These are phyloP conservation scores for Leccinum fuscescens DNA, from an alignment of 1,284 basidiomycete genomes.

Conservation along the genomic window DNA sequence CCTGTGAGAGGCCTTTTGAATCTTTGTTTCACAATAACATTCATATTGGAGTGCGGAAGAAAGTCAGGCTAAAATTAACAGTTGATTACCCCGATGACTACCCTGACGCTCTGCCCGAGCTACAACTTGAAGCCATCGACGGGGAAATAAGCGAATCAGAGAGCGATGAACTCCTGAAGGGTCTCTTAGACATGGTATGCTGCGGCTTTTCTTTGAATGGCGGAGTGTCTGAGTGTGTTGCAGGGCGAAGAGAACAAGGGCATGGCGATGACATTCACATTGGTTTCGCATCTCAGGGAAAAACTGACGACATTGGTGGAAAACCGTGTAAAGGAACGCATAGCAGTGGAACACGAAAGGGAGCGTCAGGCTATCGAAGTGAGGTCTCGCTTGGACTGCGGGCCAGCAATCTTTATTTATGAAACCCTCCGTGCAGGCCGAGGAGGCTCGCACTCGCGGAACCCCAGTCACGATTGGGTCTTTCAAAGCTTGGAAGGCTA, in stretches of 20 bases:
- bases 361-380: slow-evolving; percentile 78
- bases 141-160: slow-evolving; percentile 69
- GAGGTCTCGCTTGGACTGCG: slow-evolving; percentile 15
- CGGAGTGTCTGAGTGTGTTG: slow-evolving; percentile 7
- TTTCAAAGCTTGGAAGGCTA: slow-evolving; percentile 80
- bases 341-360: slow-evolving; percentile 67
- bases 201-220: neutral
- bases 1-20: slow-evolving; percentile 44
- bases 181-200: slow-evolving; percentile 66
- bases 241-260: slow-evolving; percentile 90
- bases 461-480: slow-evolving; percentile 84
- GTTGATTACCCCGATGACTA: slow-evolving; percentile 73
- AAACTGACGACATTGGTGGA: slow-evolving; percentile 66
- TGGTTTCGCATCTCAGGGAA: slow-evolving; percentile 87
- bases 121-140: slow-evolving; percentile 67
- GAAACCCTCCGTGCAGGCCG: slow-evolving; percentile 56
- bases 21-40: slow-evolving; percentile 14
- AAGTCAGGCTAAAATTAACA: slow-evolving; percentile 75
- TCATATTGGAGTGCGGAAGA: slow-evolving; percentile 25
- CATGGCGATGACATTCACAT: slow-evolving; percentile 97
- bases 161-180: slow-evolving; percentile 52
- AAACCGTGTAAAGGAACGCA: slow-evolving; percentile 54
- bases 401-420: slow-evolving; percentile 3
- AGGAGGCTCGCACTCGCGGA: slow-evolving; percentile 85
- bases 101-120: slow-evolving; percentile 74